phyloP scores from a whole-genome alignment of 2,329 filamentous ascomycete genomes.

The Aspergillus chevalieri region DNA sequence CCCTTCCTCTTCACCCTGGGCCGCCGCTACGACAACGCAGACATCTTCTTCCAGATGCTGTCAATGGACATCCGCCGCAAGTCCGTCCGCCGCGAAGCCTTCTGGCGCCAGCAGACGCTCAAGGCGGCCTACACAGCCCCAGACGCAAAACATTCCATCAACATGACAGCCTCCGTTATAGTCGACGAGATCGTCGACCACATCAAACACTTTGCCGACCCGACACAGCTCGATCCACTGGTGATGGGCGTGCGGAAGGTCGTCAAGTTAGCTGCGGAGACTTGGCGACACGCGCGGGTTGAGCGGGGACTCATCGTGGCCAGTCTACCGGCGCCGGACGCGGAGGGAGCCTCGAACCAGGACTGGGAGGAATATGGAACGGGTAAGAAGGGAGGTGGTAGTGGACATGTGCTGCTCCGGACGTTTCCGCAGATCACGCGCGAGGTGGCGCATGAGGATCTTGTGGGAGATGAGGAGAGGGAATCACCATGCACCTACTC shows the following conservation, averaged over 20 bases:
- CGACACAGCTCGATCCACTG: constrained; percentile 46
- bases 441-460: constrained; percentile 46
- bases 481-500: constrained; percentile 43
- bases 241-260: constrained; percentile 48
- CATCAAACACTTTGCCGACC: constrained; percentile 49
- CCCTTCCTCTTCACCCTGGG: constrained; percentile 54
- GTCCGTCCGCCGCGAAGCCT: constrained; percentile 51
- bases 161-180: constrained; percentile 49
- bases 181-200: constrained; percentile 53
- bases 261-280: constrained; percentile 54
- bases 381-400: constrained; percentile 12
- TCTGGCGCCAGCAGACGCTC: constrained; percentile 54
- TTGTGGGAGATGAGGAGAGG: constrained; percentile 42
- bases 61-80: constrained; percentile 53
- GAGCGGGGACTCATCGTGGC: constrained; percentile 52
- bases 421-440: constrained; percentile 49
- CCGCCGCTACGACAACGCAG: constrained; percentile 50
- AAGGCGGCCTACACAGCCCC: constrained; percentile 53
- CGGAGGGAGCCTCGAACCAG: constrained; percentile 29
- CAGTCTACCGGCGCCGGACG: constrained; percentile 40
- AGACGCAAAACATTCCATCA: constrained; percentile 52
- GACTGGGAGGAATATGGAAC: constrained; percentile 33
- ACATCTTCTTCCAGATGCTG: constrained; percentile 50
- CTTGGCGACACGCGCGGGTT: constrained; percentile 53
- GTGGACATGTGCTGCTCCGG: constrained; percentile 42